Evolutionary conservation across 768 basidiomycete species (phyloP), one percentile per base, ranked within the genome.

Genomic region (Phlebiopsis gigantea): DNA sequence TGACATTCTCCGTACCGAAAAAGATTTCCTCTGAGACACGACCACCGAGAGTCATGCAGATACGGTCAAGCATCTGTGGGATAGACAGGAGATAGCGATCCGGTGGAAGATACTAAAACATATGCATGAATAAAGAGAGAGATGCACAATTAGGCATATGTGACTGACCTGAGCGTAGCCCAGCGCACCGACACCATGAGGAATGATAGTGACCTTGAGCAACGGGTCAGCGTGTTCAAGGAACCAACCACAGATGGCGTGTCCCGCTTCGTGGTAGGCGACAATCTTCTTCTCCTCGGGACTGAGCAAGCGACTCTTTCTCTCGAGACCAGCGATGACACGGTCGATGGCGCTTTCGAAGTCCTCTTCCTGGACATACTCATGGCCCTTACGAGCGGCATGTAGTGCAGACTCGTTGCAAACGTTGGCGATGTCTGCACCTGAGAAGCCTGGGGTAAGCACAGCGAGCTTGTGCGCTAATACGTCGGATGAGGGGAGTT

Each of bases 21-120:
- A 98, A 97, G 57, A 99, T 95, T 72, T 99, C 97, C 73, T 99
- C 97, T 0, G 95, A 90, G 7, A 98, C 96, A 52, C 97, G 90
- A 10, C 97, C 97, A 56, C 97, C 97, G 22, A 99, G 81, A 0
- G 97, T 98, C 93, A 98, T 98, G 72, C 93, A 95, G 75, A 99
- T 98, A 54, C 93, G 82, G 70, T 99, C 59, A 26, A 81, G 68
- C 81, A 99, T 88, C 71, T 98, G 95, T 46, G 94, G 93, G 0
- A 92, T 94, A 6, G 95, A 93, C 59, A 96, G 84, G 21, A 99
- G 84, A 77, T 96, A 98, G 45, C 93, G 89, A 65, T 99, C 96
- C 31, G 93, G 89, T 53, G 94, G 95, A 5, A 98, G 80, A 72
- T 98, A 98, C 88, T 94, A 61, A 7, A 61, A 39, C 25, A 26